phyloP scores from a whole-genome alignment of 345 rosid genomes.

The Brassica rapa region DNA sequence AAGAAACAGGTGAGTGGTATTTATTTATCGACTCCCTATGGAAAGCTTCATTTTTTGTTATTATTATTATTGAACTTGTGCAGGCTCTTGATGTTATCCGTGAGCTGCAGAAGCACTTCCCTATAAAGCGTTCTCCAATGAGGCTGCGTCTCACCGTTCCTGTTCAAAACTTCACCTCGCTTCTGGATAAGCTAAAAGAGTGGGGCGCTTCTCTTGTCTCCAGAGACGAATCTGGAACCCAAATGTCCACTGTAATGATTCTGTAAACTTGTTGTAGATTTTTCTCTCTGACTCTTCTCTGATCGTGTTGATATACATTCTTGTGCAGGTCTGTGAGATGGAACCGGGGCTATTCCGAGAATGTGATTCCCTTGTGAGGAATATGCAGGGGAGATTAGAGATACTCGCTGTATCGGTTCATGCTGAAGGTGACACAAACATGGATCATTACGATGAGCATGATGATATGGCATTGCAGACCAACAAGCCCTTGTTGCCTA shows the following conservation, averaged over 20 bases:
- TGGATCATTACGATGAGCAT: conserved; percentile 72
- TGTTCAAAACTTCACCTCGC: conserved; percentile 46
- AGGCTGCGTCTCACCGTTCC: conserved; percentile 65
- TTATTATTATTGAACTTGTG: conserved; percentile 8
- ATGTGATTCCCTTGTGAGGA: conserved; percentile 79
- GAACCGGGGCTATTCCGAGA: conserved; percentile 83
- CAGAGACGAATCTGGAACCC: conserved; percentile 72
- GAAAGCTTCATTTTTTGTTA: not conserved
- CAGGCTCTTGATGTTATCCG: conserved; percentile 93
- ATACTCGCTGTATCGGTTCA: conserved; percentile 88
- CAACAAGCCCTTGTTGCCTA: conserved; percentile 36
- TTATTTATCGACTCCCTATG: not conserved
- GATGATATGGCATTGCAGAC: conserved; percentile 52
- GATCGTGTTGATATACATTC: not conserved
- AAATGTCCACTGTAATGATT: conserved; percentile 68
- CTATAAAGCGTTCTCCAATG: conserved; percentile 92
- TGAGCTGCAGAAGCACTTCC: conserved; percentile 93
- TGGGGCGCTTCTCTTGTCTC: conserved; percentile 73
- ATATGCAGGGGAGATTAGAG: conserved; percentile 79
- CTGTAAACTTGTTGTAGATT: not conserved
- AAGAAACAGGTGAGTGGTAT: conserved; percentile 75
- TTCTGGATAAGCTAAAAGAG: conserved; percentile 58
- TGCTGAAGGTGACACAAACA: conserved; percentile 82
- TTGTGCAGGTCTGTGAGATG: conserved; percentile 73
- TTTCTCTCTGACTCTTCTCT: not conserved